These are phyloP conservation scores for Bromus sterilis DNA, from an alignment of 176 grass and related monocot species.

Conservation along the genomic window DNA sequence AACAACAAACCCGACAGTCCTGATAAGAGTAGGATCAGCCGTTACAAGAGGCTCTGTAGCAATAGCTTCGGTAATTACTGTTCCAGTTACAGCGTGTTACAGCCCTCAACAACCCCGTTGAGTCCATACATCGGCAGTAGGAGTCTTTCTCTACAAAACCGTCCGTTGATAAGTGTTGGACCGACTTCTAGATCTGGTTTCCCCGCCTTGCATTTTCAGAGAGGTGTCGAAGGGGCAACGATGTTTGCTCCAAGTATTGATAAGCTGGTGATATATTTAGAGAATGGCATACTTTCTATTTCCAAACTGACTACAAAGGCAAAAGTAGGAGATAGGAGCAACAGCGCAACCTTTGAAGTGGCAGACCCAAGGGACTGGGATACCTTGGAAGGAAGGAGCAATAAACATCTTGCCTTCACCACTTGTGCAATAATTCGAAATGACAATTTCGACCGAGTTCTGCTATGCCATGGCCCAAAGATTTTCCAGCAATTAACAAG, in stretches of 20 bases:
- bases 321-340: neutral
- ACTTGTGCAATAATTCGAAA: conserved; percentile 19
- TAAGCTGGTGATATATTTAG: conserved; percentile 34
- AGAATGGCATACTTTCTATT: neutral
- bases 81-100: neutral
- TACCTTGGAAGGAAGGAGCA: conserved; percentile 30
- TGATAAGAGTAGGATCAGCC: neutral
- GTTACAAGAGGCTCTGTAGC: neutral
- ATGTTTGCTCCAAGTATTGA: conserved; percentile 36
- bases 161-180: neutral
- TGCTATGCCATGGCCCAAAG: conserved; percentile 14
- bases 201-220: conserved; percentile 24
- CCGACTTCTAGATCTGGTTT: neutral
- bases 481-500: no score
- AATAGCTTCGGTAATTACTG: neutral
- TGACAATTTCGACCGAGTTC: conserved; percentile 33
- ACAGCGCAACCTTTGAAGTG: neutral
- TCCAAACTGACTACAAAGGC: neutral
- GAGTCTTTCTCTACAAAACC: neutral
- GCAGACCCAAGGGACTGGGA: no score
- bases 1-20: neutral
- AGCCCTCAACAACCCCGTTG: neutral
- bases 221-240: conserved; percentile 29
- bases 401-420: conserved; percentile 22
- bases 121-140: neutral